These are phyloP conservation scores for Collariella sp. DNA, from an alignment of 495 filamentous ascomycete species.

Conservation along the genomic window DNA sequence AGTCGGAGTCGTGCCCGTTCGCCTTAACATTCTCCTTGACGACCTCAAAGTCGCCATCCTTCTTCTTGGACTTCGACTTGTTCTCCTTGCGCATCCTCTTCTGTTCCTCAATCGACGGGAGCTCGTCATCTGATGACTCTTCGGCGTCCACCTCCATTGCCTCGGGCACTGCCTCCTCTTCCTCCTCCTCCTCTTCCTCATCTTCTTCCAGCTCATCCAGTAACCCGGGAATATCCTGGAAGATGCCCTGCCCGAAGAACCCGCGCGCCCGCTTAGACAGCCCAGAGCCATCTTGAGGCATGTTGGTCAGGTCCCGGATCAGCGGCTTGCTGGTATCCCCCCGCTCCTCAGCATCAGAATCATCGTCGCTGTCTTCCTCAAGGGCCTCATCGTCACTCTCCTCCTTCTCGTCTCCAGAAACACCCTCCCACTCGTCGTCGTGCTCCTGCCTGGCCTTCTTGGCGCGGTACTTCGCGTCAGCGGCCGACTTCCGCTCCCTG, in stretches of 20 bases:
- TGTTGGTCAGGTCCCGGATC: constrained; percentile 45
- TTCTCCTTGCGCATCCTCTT: constrained; percentile 11
- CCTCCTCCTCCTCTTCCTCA: constrained; percentile 46
- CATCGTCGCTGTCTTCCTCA: constrained; percentile 51
- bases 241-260: constrained; percentile 95
- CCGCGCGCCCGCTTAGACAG: constrained; percentile 73
- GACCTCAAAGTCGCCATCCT: constrained; percentile 40
- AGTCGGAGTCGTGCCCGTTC: too few relatives aligned
- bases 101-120: constrained; percentile 11
- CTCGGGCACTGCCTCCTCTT: constrained; percentile 25
- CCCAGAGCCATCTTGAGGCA: constrained; percentile 37
- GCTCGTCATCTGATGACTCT: constrained; percentile 13
- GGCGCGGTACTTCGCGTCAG: constrained; percentile 77
- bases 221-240: constrained; percentile 65
- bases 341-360: constrained; percentile 41
- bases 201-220: constrained; percentile 39
- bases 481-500: constrained; percentile 64
- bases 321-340: constrained; percentile 31
- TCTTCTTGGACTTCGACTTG: constrained; percentile 2
- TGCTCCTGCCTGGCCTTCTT: constrained; percentile 80
- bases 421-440: constrained; percentile 85
- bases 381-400: constrained; percentile 46
- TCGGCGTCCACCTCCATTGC: constrained; percentile 4
- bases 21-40: constrained; percentile 43
- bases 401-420: constrained; percentile 59